These are phyloP conservation scores for Backusella tarrabulga DNA, from an alignment of 192 early-diverging fungal species.

Conservation along the genomic window DNA sequence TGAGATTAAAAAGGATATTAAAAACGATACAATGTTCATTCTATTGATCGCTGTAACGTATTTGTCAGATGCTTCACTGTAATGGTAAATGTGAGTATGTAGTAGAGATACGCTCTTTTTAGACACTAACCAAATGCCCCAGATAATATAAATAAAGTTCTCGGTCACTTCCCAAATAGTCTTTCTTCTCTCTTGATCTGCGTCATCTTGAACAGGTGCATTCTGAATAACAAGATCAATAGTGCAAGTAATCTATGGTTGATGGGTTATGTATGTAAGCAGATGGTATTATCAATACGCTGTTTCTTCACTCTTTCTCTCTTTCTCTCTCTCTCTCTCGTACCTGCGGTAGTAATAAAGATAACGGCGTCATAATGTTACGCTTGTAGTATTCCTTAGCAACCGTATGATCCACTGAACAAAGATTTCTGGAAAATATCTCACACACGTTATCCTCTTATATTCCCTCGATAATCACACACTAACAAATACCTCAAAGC, in stretches of 20 bases:
- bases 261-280: not conserved
- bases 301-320: too few species aligned
- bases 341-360: constrained; percentile 46
- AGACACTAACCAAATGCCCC: constrained; percentile 43
- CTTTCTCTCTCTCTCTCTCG: not conserved
- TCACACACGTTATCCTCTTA: too few species aligned
- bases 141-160: constrained; percentile 55
- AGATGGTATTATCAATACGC: not conserved
- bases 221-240: constrained; percentile 37
- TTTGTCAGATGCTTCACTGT: constrained; percentile 69
- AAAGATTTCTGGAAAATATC: constrained; percentile 51
- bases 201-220: constrained; percentile 35
- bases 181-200: constrained; percentile 37
- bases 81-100: not conserved
- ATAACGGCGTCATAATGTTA: constrained; percentile 51
- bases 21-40: constrained; percentile 55
- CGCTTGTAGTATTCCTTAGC: constrained; percentile 56
- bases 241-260: constrained; percentile 25
- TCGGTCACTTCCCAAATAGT: constrained; percentile 59
- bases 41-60: constrained; percentile 67
- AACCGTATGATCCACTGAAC: constrained; percentile 48
- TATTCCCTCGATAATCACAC: too few species aligned
- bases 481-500: constrained; percentile 51
- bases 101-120: not conserved
- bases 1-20: constrained; percentile 66